A percentile compares a stretch with the other conserved stretches of the same genome.
phyloP scores from a whole-genome alignment of 306 rosid genomes.

The Gynostemma pentaphyllum region DNA sequence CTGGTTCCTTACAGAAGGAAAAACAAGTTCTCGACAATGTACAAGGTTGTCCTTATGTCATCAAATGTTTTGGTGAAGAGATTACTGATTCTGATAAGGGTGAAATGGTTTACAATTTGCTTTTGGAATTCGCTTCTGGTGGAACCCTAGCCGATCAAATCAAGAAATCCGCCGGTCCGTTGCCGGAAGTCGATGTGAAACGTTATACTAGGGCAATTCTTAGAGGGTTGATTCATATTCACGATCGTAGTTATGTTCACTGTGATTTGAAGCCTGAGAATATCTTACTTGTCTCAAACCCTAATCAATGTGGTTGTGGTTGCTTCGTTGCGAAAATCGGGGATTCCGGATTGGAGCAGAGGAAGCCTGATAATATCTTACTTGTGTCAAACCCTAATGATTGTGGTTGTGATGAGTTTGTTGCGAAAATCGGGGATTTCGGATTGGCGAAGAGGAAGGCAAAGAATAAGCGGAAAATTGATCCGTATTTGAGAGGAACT shows the following conservation, averaged over 20 bases:
- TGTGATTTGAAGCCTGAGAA: too few species aligned
- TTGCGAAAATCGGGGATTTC: constrained; percentile 21
- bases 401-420: background rate
- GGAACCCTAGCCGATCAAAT: too few species aligned
- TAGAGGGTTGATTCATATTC: constrained; percentile 13
- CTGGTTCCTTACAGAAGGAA: constrained; percentile 15
- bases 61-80: too few species aligned
- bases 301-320: constrained; percentile 6
- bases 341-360: too few species aligned
- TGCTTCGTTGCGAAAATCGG: constrained; percentile 19
- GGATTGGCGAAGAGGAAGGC: constrained; percentile 16
- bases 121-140: too few species aligned
- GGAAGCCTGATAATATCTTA: too few species aligned
- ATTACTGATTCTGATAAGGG: constrained; percentile 2
- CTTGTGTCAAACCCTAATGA: background rate
- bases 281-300: too few species aligned
- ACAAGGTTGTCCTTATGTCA: too few species aligned
- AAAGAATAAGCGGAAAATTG: constrained; percentile 2
- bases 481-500: too few species aligned
- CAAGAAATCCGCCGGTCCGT: constrained; percentile 9
- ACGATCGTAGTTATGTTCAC: too few species aligned
- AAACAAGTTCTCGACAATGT: constrained; percentile 15
- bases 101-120: constrained; percentile 11
- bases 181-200: constrained; percentile 15
- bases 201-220: constrained; percentile 12